Evolutionary conservation across 2,329 filamentous ascomycete genomes (phyloP).

Genomic region (Orbilia quercus): DNA sequence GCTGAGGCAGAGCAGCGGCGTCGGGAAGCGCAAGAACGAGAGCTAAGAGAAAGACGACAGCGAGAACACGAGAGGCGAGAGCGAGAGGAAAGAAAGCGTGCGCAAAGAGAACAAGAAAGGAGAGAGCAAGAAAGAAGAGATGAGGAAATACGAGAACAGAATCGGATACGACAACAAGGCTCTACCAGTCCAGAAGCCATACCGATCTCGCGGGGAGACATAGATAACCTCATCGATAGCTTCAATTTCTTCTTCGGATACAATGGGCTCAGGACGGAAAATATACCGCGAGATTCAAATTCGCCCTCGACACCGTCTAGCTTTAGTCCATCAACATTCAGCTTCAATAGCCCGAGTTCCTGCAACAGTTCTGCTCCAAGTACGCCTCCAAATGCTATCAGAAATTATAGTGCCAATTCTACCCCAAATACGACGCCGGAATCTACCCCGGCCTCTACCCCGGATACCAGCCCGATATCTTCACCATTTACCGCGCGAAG

Average conservation of each 20-base stretch:
- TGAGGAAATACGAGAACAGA: neutral
- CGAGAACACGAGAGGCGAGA: neutral
- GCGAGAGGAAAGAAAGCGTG: neutral
- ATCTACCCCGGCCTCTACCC: neutral
- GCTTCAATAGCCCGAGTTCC: neutral
- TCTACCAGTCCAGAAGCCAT: too few relatives aligned
- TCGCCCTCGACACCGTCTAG: too few relatives aligned
- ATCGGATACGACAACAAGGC: too few relatives aligned
- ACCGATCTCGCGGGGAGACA: too few relatives aligned
- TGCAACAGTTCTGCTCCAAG: neutral
- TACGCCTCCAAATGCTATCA: neutral
- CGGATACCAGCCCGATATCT: neutral
- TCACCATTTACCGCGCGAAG: neutral
- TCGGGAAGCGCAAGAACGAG: neutral
- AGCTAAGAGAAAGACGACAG: neutral
- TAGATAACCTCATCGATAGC: too few relatives aligned
- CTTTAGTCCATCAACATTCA: too few relatives aligned
- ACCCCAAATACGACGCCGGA: neutral
- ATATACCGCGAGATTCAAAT: too few relatives aligned
- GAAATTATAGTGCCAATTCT: neutral
- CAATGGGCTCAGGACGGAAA: too few relatives aligned
- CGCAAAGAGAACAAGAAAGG: conserved; percentile 19
- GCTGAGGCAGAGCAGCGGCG: conserved; percentile 27
- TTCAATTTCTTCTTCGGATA: too few relatives aligned
- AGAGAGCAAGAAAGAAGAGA: conserved; percentile 9